A percentile compares a stretch with the other conserved stretches of the same genome.
Evolutionary conservation across 2,329 filamentous ascomycete species (phyloP).

Genomic region (Trichoderma sp.): DNA sequence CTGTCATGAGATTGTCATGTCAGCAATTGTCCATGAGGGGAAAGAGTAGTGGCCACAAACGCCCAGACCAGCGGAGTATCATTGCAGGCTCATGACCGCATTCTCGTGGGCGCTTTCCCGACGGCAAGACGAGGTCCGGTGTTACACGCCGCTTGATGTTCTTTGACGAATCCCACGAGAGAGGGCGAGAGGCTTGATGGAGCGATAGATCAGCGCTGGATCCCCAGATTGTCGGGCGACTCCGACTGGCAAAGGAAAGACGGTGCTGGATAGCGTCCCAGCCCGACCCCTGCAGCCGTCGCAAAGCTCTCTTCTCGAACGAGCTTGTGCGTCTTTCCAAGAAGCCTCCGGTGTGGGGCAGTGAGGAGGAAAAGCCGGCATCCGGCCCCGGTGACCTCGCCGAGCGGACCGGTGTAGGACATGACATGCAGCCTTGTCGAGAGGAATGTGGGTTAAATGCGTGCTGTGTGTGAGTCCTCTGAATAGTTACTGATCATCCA

Average conservation of each 20-base stretch:
- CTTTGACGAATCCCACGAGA: background rate
- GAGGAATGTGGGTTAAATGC: background rate
- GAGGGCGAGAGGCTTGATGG: background rate
- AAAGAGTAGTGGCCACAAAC: background rate
- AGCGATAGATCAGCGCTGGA: constrained; percentile 2
- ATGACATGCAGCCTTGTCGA: background rate
- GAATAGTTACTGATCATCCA: background rate
- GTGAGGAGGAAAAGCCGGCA: constrained; percentile 2
- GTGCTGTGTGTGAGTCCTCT: background rate
- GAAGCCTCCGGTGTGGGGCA: constrained; percentile 12
- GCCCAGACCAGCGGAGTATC: background rate
- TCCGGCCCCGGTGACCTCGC: constrained; percentile 17
- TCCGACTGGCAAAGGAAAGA: background rate
- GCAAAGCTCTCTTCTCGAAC: constrained; percentile 9
- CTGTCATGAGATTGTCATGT: background rate
- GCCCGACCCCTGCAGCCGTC: constrained; percentile 20
- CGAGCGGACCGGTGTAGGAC: constrained; percentile 16
- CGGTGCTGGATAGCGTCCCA: constrained; percentile 1
- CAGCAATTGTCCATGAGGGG: background rate
- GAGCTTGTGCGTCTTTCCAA: background rate
- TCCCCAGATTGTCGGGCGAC: background rate
- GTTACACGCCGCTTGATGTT: background rate
- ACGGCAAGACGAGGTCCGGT: background rate
- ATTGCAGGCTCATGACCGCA: background rate
- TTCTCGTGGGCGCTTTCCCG: constrained; percentile 1